phyloP scores from a whole-genome alignment of 2,329 filamentous ascomycete genomes.

The Xylaria hypoxylon region DNA sequence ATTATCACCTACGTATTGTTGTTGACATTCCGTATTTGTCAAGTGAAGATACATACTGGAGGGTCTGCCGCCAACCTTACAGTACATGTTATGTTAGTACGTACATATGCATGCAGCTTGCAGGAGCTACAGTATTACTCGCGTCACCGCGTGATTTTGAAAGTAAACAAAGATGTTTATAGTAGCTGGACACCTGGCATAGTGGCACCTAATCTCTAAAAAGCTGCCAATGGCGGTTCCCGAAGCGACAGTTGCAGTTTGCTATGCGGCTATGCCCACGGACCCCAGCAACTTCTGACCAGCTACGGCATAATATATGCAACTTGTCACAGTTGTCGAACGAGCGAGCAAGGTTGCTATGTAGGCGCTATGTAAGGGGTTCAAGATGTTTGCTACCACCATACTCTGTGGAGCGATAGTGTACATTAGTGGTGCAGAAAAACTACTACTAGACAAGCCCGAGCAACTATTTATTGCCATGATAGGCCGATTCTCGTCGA shows the following conservation, averaged over 20 bases:
- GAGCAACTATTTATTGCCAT: slow-evolving; percentile 10
- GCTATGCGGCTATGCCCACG: slow-evolving; percentile 21
- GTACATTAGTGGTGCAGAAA: background rate
- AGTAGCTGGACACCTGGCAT: background rate
- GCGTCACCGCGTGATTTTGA: slow-evolving; percentile 35
- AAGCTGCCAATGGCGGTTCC: slow-evolving; percentile 40
- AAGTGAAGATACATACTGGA: too few species aligned
- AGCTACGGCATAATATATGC: slow-evolving; percentile 40
- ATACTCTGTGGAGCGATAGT: background rate
- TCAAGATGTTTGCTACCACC: background rate
- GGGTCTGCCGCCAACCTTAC: too few species aligned
- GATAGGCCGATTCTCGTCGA: background rate
- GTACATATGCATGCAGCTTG: slow-evolving; percentile 29
- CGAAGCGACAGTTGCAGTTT: slow-evolving; percentile 30
- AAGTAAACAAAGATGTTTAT: slow-evolving; percentile 44
- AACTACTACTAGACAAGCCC: background rate
- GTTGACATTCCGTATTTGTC: background rate
- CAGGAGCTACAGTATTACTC: slow-evolving; percentile 27
- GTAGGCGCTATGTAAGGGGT: slow-evolving; percentile 1
- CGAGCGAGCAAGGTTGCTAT: slow-evolving; percentile 4
- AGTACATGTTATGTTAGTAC: background rate
- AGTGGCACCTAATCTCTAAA: slow-evolving; percentile 31
- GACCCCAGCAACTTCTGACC: slow-evolving; percentile 21
- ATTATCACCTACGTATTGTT: background rate
- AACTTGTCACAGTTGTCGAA: slow-evolving; percentile 19